Evolutionary conservation across 768 basidiomycete genomes (phyloP), one percentile per base, ranked within the genome.

Genomic region (Tylopilus sp.): DNA sequence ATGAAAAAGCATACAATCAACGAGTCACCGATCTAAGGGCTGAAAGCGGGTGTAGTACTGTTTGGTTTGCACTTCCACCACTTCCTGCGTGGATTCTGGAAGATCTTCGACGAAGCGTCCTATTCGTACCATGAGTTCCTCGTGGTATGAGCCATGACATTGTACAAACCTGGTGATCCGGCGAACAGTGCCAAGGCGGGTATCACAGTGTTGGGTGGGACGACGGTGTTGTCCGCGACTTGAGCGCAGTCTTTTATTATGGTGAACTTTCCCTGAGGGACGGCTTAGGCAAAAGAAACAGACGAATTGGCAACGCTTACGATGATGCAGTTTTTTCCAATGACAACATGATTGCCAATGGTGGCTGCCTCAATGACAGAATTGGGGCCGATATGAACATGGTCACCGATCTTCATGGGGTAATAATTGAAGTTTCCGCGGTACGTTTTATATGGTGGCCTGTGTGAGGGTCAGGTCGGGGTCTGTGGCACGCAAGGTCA

Each of bases 241-340:
- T 82, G 85, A 3, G 88, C 91, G 58, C 94, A 95, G 63, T 98
- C 95, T 66, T 98, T 97, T 68, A 98, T 94, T 51, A 95, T 94
- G 0, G 88, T 86, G 62, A 98, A 97, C 68, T 97, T 94, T 21
- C 97, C 95, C 95, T 98, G 41, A 5, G 22, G 25, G 26, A n/a
- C n/a, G n/a, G 20, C 30, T 55, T 47, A 50, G 51, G 40, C 25
- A 17, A 49, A 23, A 36, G 52, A 22, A 43, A 53, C 10, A 22
- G 36, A 50, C 42, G 15, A 50, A 50, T 38, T 3, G 21, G 42
- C 11, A 12, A 71, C 22, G 87, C 53, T 60, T 10, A 94, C 95
- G 57, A 99, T 91, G 55, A 98, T 83, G 65, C 95, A 95, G 65
- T 92, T 91, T 73, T 89, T 91, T 36, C 95, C 95, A 51, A 99